A percentile compares a stretch with the other conserved stretches of the same genome.
Evolutionary conservation across 1,284 basidiomycete species (phyloP).

Genomic region (Sporisorium sorghi): DNA sequence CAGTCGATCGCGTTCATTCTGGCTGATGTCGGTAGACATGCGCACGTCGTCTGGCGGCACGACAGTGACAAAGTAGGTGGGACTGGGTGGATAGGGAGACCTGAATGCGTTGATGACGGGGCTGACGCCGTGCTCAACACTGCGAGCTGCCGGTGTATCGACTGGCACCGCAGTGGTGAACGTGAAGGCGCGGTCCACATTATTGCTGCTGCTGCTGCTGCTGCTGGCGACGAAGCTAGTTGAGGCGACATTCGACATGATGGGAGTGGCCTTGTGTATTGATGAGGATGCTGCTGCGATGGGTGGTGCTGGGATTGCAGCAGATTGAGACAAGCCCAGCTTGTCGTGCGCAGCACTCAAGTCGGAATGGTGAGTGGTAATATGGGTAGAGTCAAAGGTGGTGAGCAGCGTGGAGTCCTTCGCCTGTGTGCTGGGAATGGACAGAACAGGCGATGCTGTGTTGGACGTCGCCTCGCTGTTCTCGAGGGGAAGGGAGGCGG

Average conservation of each 20-base stretch:
- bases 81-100: slow-evolving; percentile 40
- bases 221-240: too few species aligned
- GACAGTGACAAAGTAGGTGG: slow-evolving; percentile 55
- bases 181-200: neutral
- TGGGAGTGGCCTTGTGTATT: neutral
- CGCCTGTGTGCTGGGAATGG: slow-evolving; percentile 10
- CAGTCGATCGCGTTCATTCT: slow-evolving; percentile 24
- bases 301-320: slow-evolving; percentile 1
- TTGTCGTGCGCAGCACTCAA: slow-evolving; percentile 10
- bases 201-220: too few species aligned
- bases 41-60: slow-evolving; percentile 50
- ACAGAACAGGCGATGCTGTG: slow-evolving; percentile 16
- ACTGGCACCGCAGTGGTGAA: neutral
- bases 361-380: slow-evolving; percentile 1
- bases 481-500: slow-evolving; percentile 3
- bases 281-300: slow-evolving; percentile 5
- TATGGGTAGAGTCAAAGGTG: slow-evolving; percentile 17
- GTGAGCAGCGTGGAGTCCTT: slow-evolving; percentile 29
- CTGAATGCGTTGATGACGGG: slow-evolving; percentile 36
- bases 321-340: slow-evolving; percentile 6
- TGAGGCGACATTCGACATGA: slow-evolving; percentile 15
- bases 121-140: slow-evolving; percentile 42
- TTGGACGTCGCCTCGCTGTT: slow-evolving; percentile 1
- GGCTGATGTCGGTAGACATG: slow-evolving; percentile 20
- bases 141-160: slow-evolving; percentile 1